Base-by-base conservation (phyloP, 306 rosid species). In the Ochetophila trinervis region DNA sequence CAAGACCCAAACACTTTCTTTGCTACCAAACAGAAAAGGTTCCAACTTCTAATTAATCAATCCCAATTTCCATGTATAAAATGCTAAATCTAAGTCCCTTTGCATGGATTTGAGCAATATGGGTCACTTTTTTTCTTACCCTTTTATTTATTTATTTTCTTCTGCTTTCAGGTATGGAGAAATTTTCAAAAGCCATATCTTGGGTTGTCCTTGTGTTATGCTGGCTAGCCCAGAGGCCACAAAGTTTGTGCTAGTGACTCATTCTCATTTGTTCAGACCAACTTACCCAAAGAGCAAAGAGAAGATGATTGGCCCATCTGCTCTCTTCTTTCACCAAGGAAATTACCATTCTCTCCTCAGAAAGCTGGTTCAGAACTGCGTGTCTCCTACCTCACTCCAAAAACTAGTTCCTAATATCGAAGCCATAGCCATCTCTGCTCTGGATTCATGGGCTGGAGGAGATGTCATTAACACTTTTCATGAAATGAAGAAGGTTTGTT, bases 271-370 rank as follows among this genome's bases (percentile, higher is more conserved):
- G 64, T 92, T 92, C 80, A 87, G 82, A 57, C 97, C 97, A 3
- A 88, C 95, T 44, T 88, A 88, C 80, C 96, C 97, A 3, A 91
- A 85, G 64, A 85, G 96, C 80, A 92, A 92, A 67, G 98, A 92
- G 86, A 82, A 67, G 42, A 44, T 91, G 24, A 89, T 91, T 57
- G 98, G 98, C n/a, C 88, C 95, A 69, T 76, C 86, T 9, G 98
- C 98, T 68, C 81, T 92, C 53, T 92, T 92, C 80, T 92, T 87
- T 56, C 96, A 92, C 81, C 90, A 89, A 76, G 98, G 96, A 52
- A 60, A 78, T 10, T 89, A 89, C 82, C 98, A 92, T 66, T 44
- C 76, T 24, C 78, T 67, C 19, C 74, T 89, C 1, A 74, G 88
- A 61, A 89, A 87, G 77, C 87, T 92, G 1, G 91, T 92, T 34